These are phyloP conservation scores for Flaveria ramosissima DNA, from an alignment of 129 eudicot genomes.

Conservation along the genomic window DNA sequence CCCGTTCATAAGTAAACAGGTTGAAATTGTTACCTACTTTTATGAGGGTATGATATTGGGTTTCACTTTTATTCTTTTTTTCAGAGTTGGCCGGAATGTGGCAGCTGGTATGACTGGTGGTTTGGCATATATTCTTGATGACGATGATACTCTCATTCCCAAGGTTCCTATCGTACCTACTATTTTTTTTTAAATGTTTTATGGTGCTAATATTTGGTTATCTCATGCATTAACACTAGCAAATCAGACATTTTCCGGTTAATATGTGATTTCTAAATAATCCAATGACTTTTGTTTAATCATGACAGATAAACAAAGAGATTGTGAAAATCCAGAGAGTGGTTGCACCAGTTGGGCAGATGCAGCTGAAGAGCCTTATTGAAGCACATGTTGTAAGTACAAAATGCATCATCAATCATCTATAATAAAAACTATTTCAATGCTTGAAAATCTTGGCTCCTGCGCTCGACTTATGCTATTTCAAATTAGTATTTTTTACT, in stretches of 20 bases:
- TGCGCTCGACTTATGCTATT: not conserved
- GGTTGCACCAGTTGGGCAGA: slow-evolving; percentile 98
- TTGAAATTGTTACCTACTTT: not conserved
- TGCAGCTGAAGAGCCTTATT: slow-evolving; percentile 94
- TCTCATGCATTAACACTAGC: not conserved
- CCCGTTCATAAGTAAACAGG: not conserved
- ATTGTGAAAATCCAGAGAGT: slow-evolving; percentile 99
- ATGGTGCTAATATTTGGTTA: not conserved
- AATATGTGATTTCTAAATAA: slow-evolving; percentile 7
- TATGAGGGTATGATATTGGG: not conserved
- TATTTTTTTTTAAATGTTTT: not conserved
- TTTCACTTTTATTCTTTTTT: slow-evolving; percentile 15
- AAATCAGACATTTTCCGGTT: not conserved
- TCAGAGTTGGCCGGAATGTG: slow-evolving; percentile 92
- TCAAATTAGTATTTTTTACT: not conserved
- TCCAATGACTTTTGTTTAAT: not conserved
- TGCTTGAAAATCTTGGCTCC: not conserved
- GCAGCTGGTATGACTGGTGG: slow-evolving; percentile 99
- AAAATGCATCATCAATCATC: not conserved
- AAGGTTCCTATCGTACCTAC: slow-evolving; percentile 52
- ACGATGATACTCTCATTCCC: slow-evolving; percentile 90
- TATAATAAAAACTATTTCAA: not conserved
- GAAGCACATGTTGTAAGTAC: slow-evolving; percentile 95
- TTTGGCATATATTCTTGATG: slow-evolving; percentile 93
- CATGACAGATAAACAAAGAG: slow-evolving; percentile 83